Evolutionary conservation across 73 alveolate genomes (phyloP), one percentile per base, ranked within the genome.

Genomic region (Stentor coeruleus): DNA sequence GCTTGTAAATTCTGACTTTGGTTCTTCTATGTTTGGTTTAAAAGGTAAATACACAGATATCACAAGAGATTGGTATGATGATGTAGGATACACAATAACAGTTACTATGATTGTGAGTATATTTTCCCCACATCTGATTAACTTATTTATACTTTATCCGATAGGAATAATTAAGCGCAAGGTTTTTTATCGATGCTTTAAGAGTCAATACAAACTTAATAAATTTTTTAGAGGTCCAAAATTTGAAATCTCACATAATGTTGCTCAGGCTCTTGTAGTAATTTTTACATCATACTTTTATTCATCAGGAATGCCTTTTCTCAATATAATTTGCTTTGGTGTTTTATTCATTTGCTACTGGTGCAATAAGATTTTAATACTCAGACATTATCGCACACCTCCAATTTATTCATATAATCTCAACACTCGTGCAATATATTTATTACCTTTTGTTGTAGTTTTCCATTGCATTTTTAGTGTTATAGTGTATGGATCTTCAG

Each of bases 401-500:
- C 66, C 66, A 11, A 6, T 6, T 11, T 49, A 11, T 49, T 11
- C 6, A 11, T 20, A 49, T 49, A 49, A 49, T 6, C 20, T 49
- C 28, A 49, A 49, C 20, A 20, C 6, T 20, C 55, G 86, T 35
- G 89, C 59, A 4, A 58, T 81, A n/a, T 59, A 39, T 2, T 31
- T 88, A 3, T 66, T 91, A 38, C 97, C 92, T 11, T 35, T 85
- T 14, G 84, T 91, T 11, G 57, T 86, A 6, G 81, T 91, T 20
- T 15, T 85, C 66, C 97, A 91, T 80, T 58, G 85, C 72, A 74
- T 77, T 11, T 59, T 91, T n/a, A 86, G 91, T 6, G 74, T 91
- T 40, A 88, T 88, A 86, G 38, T 81, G 42, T 91, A 85, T 80
- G 97, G 94, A 26, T 76, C 88, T 35, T 86, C 92, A 31, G 90